Conservation (phyloP, 179 eudicot genomes). For the Spergularia azorica region DNA sequence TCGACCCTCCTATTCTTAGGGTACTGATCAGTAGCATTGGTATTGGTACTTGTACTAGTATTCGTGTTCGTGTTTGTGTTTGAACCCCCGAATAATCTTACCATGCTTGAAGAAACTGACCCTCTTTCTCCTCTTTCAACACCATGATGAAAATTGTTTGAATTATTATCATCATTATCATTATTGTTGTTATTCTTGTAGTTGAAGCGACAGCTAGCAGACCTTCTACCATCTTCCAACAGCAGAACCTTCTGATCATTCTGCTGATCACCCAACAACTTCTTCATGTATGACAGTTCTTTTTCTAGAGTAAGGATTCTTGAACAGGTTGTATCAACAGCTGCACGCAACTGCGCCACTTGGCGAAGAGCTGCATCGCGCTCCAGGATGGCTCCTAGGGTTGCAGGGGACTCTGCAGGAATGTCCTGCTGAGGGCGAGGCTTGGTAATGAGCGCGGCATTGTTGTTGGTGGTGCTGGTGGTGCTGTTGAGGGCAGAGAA, state of each 20-base stretch:
- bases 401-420: conserved; percentile 32
- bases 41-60: neutral
- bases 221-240: conserved; percentile 35
- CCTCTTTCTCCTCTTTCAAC: conserved; percentile 64
- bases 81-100: conserved; percentile 30
- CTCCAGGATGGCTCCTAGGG: conserved; percentile 73
- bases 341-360: conserved; percentile 52
- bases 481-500: conserved; percentile 39
- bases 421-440: neutral
- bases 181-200: conserved; percentile 25
- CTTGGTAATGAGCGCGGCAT: neutral
- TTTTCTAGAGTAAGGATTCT: conserved; percentile 60
- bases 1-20: conserved; percentile 17
- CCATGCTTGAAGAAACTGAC: conserved; percentile 56
- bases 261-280: conserved; percentile 25
- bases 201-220: conserved; percentile 58
- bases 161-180: neutral
- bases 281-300: conserved; percentile 62
- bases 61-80: neutral
- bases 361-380: conserved; percentile 68
- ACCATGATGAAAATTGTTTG: conserved; percentile 22
- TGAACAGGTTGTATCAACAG: conserved; percentile 57
- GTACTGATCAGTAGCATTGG: neutral
- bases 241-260: conserved; percentile 36
- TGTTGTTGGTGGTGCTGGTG: neutral